Evolutionary conservation across 208 protist genomes (phyloP), one percentile per base, ranked within the genome.

Genomic region (Trypanosoma conorhini): DNA sequence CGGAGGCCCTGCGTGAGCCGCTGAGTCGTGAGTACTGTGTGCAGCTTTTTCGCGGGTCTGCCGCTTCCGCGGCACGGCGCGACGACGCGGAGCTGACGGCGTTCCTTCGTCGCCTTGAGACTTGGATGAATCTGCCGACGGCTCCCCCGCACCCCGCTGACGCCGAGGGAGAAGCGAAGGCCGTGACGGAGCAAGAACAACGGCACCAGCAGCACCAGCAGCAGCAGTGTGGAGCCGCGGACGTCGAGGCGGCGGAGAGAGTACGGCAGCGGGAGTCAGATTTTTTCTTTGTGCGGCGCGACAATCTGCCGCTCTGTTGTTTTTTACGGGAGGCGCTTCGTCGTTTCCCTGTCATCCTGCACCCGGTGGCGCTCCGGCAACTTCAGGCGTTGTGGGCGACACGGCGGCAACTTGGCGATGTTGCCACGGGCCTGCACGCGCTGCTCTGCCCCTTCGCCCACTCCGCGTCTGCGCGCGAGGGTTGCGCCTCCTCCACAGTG

Each of bases 311-410:
- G 28, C 54, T 94, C 4, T 88, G 82, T 62, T 80, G 83, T 57
- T 91, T 92, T 59, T 55, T 94, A 28, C 70, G 77, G 21, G 85
- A 92, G 35, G 67, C 80, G 12, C 78, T 92, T 50, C 78, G 79
- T 17, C 79, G 82, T 35, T 91, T 87, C 62, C 89, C 89, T 5
- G 58, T 89, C 40, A 69, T 94, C 1, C 76, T 89, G 30, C 54
- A 66, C 0, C 74, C 74, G 4, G 51, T 60, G 0, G 61, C 81
- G 44, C 74, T 94, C 31, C 75, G 38, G 46, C 78, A 80, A 40
- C 76, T 88, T 67, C 79, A 94, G 66, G 61, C 62, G 22, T 63
- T 82, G 24, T 94, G 86, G 85, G 77, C 85, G 1, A 52, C 81
- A 33, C 81, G 85, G 12, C 89, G 83, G 61, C 74, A 81, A n/a